These are phyloP conservation scores for Solanum chilense DNA, from an alignment of 257 asterid genomes.

Conservation along the genomic window DNA sequence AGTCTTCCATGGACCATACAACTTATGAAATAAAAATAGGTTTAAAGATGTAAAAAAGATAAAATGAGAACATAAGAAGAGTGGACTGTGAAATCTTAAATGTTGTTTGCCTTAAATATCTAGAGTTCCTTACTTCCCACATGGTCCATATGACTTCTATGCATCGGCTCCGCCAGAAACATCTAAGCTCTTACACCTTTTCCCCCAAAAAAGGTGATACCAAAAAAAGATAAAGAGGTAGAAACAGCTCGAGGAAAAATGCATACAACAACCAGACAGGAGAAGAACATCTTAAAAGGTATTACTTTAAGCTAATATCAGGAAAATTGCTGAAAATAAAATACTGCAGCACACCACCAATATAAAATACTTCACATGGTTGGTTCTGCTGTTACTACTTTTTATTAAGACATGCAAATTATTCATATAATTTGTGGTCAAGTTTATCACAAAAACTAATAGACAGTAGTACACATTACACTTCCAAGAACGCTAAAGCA, in stretches of 20 bases:
- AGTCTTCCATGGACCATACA: neutral
- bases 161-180: neutral
- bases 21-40: neutral
- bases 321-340: neutral
- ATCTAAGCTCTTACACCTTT: neutral
- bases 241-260: neutral
- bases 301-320: neutral
- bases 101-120: neutral
- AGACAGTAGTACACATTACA: too few species aligned
- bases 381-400: neutral
- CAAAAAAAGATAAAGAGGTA: neutral
- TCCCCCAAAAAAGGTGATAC: neutral
- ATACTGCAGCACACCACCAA: neutral
- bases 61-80: neutral
- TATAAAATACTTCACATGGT: neutral
- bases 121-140: neutral
- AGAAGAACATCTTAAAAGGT: neutral
- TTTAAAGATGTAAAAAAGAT: neutral
- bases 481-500: neutral
- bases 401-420: neutral
- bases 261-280: neutral
- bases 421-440: neutral
- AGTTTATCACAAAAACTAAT: neutral
- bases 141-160: neutral
- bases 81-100: neutral